Evolutionary conservation across 1,139 yeast species (phyloP).

Genomic region (Suhomyces atakaporum): DNA sequence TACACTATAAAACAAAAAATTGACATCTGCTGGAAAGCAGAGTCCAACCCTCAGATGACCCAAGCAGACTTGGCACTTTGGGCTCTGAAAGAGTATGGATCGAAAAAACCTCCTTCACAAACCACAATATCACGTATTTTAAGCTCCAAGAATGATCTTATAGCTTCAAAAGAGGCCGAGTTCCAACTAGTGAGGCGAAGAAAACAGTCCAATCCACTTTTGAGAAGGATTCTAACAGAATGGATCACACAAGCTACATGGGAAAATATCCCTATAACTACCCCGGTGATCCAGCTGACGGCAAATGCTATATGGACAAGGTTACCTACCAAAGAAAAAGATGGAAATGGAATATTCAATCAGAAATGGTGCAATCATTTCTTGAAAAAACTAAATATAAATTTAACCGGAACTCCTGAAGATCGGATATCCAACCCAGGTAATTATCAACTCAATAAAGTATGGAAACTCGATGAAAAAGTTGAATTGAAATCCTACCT

Average conservation of each 20-base stretch:
- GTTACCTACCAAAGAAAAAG: conserved; percentile 54
- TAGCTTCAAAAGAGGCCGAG: conserved; percentile 61
- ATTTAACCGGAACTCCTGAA: conserved; percentile 47
- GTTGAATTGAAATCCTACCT: conserved; percentile 41
- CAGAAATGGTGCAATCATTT: conserved; percentile 69
- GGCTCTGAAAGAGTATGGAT: conserved; percentile 59
- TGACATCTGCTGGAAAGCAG: conserved; percentile 67
- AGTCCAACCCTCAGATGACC: conserved; percentile 66
- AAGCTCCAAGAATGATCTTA: conserved; percentile 57
- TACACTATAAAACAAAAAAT: conserved; percentile 65
- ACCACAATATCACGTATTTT: conserved; percentile 66
- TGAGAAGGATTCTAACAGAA: conserved; percentile 60
- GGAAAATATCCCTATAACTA: conserved; percentile 66
- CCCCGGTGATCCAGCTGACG: conserved; percentile 64
- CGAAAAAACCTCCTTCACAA: conserved; percentile 60
- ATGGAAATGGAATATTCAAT: conserved; percentile 64
- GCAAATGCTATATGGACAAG: conserved; percentile 67
- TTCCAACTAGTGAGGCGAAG: conserved; percentile 55
- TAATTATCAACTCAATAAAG: conserved; percentile 48
- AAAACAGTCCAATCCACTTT: conserved; percentile 56
- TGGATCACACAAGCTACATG: conserved; percentile 71
- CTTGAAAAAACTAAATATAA: conserved; percentile 54
- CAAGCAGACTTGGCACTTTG: conserved; percentile 66
- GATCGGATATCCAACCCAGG: conserved; percentile 40
- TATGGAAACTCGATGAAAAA: conserved; percentile 65